Evolutionary conservation across 1,284 basidiomycete genomes (phyloP).

Genomic region (Apiotrichum sp.): DNA sequence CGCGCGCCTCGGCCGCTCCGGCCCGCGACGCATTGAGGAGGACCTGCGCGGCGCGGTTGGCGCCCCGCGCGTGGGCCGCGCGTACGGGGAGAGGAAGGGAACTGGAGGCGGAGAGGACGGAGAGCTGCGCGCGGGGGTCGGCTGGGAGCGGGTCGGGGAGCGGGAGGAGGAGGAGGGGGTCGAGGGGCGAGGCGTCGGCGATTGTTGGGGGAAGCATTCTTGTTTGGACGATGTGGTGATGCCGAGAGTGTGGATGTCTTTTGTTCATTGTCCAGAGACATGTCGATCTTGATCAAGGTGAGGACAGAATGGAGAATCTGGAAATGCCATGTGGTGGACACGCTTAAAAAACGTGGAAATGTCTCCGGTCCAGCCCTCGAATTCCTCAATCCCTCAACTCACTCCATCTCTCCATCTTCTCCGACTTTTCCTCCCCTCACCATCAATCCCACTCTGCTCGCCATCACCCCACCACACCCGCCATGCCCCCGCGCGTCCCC

Average conservation of each 20-base stretch:
- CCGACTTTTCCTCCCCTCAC: no score
- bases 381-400: not conserved
- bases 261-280: no score
- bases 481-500: no score
- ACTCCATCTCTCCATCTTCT: not conserved
- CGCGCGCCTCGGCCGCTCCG: slow-evolving; percentile 26
- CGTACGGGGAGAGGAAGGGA: slow-evolving; percentile 17
- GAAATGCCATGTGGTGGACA: not conserved
- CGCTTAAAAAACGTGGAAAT: not conserved
- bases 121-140: slow-evolving; percentile 19
- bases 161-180: slow-evolving; percentile 37
- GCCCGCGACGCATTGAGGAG: slow-evolving; percentile 32
- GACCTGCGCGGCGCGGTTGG: slow-evolving; percentile 27
- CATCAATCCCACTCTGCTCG: no score
- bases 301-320: no score
- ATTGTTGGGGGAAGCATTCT: slow-evolving; percentile 25
- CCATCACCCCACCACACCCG: no score
- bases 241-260: not conserved
- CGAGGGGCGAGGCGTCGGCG: slow-evolving; percentile 26
- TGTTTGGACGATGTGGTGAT: no score
- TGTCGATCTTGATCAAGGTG: no score
- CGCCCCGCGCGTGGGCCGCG: slow-evolving; percentile 26
- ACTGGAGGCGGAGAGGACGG: not conserved
- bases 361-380: not conserved
- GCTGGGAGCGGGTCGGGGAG: slow-evolving; percentile 23